Conservation (phyloP, 2,329 filamentous ascomycete species). For the Cladophialophora carrionii region DNA sequence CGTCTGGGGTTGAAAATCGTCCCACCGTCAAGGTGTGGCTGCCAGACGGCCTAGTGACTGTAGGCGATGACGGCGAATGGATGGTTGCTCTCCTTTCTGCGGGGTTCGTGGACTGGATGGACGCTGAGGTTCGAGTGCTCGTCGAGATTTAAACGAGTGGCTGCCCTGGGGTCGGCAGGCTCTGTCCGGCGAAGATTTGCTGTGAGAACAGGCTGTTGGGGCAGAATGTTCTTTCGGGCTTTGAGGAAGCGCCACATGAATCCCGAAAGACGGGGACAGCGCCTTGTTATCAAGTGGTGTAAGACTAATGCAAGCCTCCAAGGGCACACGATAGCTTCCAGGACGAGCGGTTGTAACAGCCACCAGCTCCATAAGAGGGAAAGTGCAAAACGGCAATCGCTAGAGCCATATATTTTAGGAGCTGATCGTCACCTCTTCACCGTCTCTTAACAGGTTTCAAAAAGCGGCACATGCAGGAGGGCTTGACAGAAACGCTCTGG, state of each 20-base stretch:
- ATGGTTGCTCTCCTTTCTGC: slow-evolving; percentile 49
- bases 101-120: slow-evolving; percentile 53
- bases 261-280: slow-evolving; percentile 17
- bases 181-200: background rate
- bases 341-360: background rate
- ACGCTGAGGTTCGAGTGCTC: slow-evolving; percentile 49
- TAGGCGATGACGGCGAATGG: slow-evolving; percentile 51
- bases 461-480: background rate
- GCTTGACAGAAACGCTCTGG: background rate
- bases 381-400: background rate
- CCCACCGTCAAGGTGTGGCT: slow-evolving; percentile 47
- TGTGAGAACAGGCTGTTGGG: slow-evolving; percentile 2
- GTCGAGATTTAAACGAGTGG: slow-evolving; percentile 42
- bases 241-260: slow-evolving; percentile 18
- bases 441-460: background rate
- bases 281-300: background rate
- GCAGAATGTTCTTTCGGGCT: slow-evolving; percentile 14
- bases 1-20: slow-evolving; percentile 13
- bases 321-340: slow-evolving; percentile 9
- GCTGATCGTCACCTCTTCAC: background rate
- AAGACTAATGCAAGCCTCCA: slow-evolving; percentile 19
- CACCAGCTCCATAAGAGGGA: slow-evolving; percentile 3
- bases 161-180: background rate
- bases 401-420: background rate
- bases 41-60: slow-evolving; percentile 47